These are phyloP conservation scores for Heterobasidion parviporum DNA, from an alignment of 1,284 basidiomycete genomes.

Conservation along the genomic window DNA sequence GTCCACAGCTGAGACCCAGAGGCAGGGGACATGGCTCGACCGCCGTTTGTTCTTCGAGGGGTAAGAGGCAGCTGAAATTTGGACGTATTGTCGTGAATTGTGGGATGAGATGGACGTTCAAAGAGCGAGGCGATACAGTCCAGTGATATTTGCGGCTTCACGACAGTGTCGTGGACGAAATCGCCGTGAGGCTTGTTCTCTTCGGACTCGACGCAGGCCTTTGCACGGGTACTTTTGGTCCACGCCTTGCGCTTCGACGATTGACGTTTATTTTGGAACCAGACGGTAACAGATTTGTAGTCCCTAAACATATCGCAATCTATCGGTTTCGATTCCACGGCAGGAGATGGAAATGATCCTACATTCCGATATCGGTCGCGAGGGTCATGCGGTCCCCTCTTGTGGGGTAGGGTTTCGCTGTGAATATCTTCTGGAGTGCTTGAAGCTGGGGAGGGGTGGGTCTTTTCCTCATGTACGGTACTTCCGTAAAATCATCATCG, in stretches of 20 bases:
- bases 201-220: conserved; percentile 15
- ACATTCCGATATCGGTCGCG: conserved; percentile 35
- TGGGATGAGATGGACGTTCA: conserved; percentile 23
- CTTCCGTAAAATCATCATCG: not conserved
- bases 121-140: conserved; percentile 31
- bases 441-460: conserved; percentile 30
- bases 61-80: conserved; percentile 21
- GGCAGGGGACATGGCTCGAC: conserved; percentile 6
- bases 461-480: conserved; percentile 23
- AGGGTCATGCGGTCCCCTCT: conserved; percentile 33
- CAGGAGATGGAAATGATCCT: conserved; percentile 11
- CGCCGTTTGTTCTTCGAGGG: conserved; percentile 10
- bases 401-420: conserved; percentile 32
- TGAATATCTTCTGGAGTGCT: conserved; percentile 30
- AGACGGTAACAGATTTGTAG: conserved; percentile 39
- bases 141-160: conserved; percentile 25
- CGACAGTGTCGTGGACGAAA: conserved; percentile 5
- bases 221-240: conserved; percentile 27
- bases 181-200: not conserved
- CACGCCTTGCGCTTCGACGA: conserved; percentile 23
- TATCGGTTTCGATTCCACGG: not conserved
- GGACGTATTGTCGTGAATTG: conserved; percentile 4
- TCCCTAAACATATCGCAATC: conserved; percentile 21
- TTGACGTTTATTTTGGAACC: conserved; percentile 43
- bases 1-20: conserved; percentile 25